Conservation (phyloP, 768 basidiomycete species). For the Lactifluus volemus region DNA sequence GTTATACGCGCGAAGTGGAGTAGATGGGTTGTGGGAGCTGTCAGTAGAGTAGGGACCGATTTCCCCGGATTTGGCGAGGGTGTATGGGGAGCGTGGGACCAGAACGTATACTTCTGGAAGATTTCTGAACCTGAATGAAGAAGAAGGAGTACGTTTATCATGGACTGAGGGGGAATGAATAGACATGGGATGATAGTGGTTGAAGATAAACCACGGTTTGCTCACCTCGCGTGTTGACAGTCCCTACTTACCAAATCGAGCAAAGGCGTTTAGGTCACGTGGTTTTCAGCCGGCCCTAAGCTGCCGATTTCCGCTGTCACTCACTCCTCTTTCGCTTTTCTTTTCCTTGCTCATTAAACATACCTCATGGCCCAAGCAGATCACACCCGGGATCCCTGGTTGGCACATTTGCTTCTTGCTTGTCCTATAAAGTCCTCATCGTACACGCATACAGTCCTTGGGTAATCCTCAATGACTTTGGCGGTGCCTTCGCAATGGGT, state of each 20-base stretch:
- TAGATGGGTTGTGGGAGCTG: background rate
- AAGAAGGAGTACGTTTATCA: slow-evolving; percentile 17
- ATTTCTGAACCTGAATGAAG: slow-evolving; percentile 26
- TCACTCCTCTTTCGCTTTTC: slow-evolving; percentile 10
- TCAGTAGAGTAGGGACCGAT: slow-evolving; percentile 20
- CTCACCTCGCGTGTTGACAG: slow-evolving; percentile 4
- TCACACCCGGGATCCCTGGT: slow-evolving; percentile 93
- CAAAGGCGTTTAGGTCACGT: slow-evolving; percentile 3
- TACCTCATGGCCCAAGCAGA: slow-evolving; percentile 75
- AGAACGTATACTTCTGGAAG: slow-evolving; percentile 48
- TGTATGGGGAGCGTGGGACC: slow-evolving; percentile 42
- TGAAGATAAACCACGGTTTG: slow-evolving; percentile 1
- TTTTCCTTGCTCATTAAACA: slow-evolving; percentile 5
- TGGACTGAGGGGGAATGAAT: background rate
- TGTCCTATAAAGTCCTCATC: background rate
- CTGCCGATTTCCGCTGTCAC: background rate
- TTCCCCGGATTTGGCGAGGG: slow-evolving; percentile 6
- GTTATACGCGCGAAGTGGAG: slow-evolving; percentile 23
- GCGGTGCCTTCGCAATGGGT: slow-evolving; percentile 96
- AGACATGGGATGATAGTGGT: slow-evolving; percentile 12
- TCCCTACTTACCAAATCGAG: background rate
- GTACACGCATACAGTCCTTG: slow-evolving; percentile 59
- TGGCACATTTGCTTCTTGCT: slow-evolving; percentile 18
- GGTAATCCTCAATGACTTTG: slow-evolving; percentile 98
- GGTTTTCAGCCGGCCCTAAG: slow-evolving; percentile 4